Conservation (phyloP, 2,329 filamentous ascomycete genomes). For the Aspergillus ochraceus region DNA sequence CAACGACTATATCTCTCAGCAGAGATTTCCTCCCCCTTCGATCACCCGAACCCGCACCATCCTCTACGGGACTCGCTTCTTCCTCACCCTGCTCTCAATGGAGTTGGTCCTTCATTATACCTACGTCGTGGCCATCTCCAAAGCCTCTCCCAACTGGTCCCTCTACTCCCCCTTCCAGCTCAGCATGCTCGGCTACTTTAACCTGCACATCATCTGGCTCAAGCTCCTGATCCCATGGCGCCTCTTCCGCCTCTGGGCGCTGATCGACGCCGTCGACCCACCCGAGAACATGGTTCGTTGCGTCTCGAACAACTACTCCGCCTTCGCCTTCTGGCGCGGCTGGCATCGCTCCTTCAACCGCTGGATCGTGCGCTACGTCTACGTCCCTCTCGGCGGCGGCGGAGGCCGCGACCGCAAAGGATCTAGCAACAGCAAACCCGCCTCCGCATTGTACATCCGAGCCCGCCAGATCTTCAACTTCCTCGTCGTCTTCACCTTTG, state of each 20-base stretch:
- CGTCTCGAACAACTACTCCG: slow-evolving; percentile 91
- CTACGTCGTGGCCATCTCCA: slow-evolving; percentile 90
- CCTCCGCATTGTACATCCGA: slow-evolving; percentile 45
- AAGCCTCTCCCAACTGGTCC: slow-evolving; percentile 75
- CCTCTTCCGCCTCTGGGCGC: slow-evolving; percentile 96
- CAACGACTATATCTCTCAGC: slow-evolving; percentile 94
- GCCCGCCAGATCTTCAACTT: slow-evolving; percentile 70
- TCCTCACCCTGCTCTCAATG: slow-evolving; percentile 79
- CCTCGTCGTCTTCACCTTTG: slow-evolving; percentile 88
- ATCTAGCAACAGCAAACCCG: slow-evolving; percentile 24
- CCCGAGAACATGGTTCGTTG: slow-evolving; percentile 99
- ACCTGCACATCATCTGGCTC: slow-evolving; percentile 95
- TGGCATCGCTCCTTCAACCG: slow-evolving; percentile 97
- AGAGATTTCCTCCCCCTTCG: slow-evolving; percentile 69
- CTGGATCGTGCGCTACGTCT: slow-evolving; percentile 92
- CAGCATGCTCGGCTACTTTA: slow-evolving; percentile 89
- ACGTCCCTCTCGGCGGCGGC: slow-evolving; percentile 81
- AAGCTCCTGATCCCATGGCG: slow-evolving; percentile 96
- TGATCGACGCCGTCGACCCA: slow-evolving; percentile 87
- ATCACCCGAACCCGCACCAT: slow-evolving; percentile 70
- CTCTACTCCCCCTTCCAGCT: slow-evolving; percentile 85
- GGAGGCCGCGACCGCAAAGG: slow-evolving; percentile 27
- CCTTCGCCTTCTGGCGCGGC: slow-evolving; percentile 87
- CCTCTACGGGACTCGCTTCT: slow-evolving; percentile 80
- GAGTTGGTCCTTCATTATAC: slow-evolving; percentile 88